A percentile compares a stretch with the other conserved stretches of the same genome.
Conservation (phyloP, 441 rosid genomes). For the Croton setiger region DNA sequence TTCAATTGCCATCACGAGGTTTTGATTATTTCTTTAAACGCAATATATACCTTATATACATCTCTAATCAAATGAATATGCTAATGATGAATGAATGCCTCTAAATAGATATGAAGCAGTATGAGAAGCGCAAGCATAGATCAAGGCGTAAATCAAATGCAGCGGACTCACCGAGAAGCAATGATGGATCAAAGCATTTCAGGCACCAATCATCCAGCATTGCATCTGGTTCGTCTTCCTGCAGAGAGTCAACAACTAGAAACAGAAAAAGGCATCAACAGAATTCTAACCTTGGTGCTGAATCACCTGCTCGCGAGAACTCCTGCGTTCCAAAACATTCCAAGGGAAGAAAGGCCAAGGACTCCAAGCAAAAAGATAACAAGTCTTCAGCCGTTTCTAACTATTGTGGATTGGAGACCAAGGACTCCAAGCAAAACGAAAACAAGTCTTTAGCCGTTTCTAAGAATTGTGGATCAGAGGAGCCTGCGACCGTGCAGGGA, state of each 20-base stretch:
- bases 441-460: conserved; percentile 24
- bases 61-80: not conserved
- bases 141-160: conserved; percentile 36
- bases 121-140: conserved; percentile 46
- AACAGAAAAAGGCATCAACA: conserved; percentile 29
- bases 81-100: not conserved
- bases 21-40: not conserved
- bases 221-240: not conserved
- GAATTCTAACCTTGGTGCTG: conserved; percentile 28
- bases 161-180: conserved; percentile 24
- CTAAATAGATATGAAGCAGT: conserved; percentile 16
- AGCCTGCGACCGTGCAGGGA: conserved; percentile 14
- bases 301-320: conserved; percentile 35
- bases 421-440: conserved; percentile 40
- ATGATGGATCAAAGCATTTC: conserved; percentile 35
- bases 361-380: conserved; percentile 35
- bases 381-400: conserved; percentile 22
- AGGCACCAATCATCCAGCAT: conserved; percentile 37
- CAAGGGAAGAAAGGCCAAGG: conserved; percentile 50
- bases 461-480: conserved; percentile 18
- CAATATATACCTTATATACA: too few species aligned
- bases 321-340: conserved; percentile 37
- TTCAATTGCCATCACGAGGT: conserved; percentile 38
- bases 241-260: conserved; percentile 30
- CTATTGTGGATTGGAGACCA: conserved; percentile 25